phyloP scores from a whole-genome alignment of 768 basidiomycete species.

The Boletus barrowsii region DNA sequence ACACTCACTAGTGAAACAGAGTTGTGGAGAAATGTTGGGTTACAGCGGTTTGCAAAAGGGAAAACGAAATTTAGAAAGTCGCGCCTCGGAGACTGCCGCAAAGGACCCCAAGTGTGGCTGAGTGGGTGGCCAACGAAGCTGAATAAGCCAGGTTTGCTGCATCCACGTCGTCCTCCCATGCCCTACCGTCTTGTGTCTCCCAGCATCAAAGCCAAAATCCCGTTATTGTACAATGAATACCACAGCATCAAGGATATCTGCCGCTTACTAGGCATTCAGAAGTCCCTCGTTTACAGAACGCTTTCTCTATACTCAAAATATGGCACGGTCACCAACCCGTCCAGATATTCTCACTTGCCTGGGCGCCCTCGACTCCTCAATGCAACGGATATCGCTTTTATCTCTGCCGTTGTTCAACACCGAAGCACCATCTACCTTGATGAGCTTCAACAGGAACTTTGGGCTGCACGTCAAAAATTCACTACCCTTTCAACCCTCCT shows the following conservation, averaged over 20 bases:
- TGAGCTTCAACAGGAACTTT: conserved; percentile 4
- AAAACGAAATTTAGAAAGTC: too few relatives aligned
- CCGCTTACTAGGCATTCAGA: not conserved
- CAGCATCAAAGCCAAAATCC: not conserved
- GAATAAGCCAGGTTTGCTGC: too few relatives aligned
- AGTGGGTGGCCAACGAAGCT: too few relatives aligned
- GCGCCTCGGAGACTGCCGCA: too few relatives aligned
- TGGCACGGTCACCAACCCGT: not conserved
- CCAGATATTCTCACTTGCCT: not conserved
- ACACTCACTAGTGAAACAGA: too few relatives aligned
- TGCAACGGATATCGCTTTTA: not conserved
- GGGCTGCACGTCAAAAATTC: not conserved
- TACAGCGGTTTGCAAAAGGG: too few relatives aligned
- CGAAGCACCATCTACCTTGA: conserved; percentile 8
- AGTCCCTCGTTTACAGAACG: not conserved
- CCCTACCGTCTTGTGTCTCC: not conserved
- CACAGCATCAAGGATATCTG: not conserved
- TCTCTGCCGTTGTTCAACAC: not conserved
- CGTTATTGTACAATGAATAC: not conserved
- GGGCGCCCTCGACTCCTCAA: not conserved
- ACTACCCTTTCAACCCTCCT: not conserved
- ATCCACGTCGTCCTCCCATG: not conserved
- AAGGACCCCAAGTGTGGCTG: too few relatives aligned
- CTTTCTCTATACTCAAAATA: not conserved
- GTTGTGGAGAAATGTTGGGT: not conserved